Percentiles rank a stretch among this genome's conserved stretches.
phyloP scores from a whole-genome alignment of 306 rosid species.

The Cajanus cajan region DNA sequence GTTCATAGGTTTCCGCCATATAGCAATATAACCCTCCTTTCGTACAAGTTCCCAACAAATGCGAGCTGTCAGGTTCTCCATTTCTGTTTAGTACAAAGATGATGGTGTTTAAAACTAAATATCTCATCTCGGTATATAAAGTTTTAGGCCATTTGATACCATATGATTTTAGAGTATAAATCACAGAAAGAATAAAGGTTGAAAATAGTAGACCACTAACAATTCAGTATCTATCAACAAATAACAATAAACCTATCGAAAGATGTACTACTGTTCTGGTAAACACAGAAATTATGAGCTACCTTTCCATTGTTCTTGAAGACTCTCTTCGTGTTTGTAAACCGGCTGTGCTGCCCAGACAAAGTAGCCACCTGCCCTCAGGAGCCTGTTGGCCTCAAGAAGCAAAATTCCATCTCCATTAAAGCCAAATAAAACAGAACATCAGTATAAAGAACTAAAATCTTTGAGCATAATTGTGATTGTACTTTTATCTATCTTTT shows the following conservation, averaged over 20 bases:
- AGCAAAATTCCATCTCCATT: slow-evolving; percentile 84
- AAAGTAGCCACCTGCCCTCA: slow-evolving; percentile 87
- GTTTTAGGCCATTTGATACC: slow-evolving; percentile 4
- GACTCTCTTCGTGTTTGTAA: slow-evolving; percentile 66
- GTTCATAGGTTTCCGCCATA: slow-evolving; percentile 81
- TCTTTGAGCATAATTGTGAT: slow-evolving; percentile 20
- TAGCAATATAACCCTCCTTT: slow-evolving; percentile 81
- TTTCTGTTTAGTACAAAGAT: slow-evolving; percentile 50
- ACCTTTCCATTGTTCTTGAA: slow-evolving; percentile 91
- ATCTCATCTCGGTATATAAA: not conserved
- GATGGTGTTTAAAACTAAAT: slow-evolving; percentile 8
- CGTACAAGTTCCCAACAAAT: slow-evolving; percentile 84
- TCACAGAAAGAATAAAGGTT: not conserved
- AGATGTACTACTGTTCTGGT: not conserved
- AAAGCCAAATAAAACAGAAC: slow-evolving; percentile 31
- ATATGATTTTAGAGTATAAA: not conserved
- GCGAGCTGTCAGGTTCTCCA: slow-evolving; percentile 64
- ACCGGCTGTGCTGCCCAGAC: slow-evolving; percentile 96
- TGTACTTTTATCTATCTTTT: not conserved
- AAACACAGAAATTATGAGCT: slow-evolving; percentile 21
- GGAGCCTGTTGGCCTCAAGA: slow-evolving; percentile 83
- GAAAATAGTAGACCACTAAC: not conserved
- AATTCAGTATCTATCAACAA: not conserved
- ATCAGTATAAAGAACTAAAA: slow-evolving; percentile 30
- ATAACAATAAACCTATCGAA: not conserved